These are phyloP conservation scores for Xylaria flabelliformis DNA, from an alignment of 495 filamentous ascomycete genomes.

Conservation along the genomic window DNA sequence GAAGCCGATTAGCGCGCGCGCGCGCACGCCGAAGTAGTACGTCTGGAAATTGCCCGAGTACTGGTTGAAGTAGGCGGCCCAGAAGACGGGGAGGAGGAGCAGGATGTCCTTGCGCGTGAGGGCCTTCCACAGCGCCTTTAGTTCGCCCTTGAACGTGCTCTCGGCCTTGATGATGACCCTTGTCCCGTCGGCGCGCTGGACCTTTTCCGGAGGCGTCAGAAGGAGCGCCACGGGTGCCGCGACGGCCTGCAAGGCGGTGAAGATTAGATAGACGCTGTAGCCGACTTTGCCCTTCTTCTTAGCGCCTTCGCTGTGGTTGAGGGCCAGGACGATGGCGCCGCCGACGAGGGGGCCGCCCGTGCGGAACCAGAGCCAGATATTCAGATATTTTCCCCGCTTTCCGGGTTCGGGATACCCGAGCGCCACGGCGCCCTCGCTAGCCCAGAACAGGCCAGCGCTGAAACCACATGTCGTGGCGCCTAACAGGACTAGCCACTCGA, in stretches of 20 bases:
- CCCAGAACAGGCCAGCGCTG: conserved; percentile 63
- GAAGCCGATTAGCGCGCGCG: conserved; percentile 59
- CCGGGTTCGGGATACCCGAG: conserved; percentile 62
- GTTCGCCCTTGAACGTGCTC: conserved; percentile 53
- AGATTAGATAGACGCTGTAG: conserved; percentile 59
- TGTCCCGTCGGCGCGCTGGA: conserved; percentile 58
- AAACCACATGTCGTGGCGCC: conserved; percentile 63
- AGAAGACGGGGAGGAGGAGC: conserved; percentile 60
- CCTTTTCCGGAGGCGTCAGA: conserved; percentile 59
- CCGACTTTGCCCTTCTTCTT: conserved; percentile 59
- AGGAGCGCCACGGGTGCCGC: conserved; percentile 60
- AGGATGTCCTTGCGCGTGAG: conserved; percentile 56
- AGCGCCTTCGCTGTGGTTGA: conserved; percentile 52
- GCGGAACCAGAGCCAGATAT: conserved; percentile 64
- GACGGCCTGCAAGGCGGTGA: conserved; percentile 60
- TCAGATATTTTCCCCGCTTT: conserved; percentile 60
- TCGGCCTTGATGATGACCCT: conserved; percentile 46
- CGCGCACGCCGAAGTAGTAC: conserved; percentile 64
- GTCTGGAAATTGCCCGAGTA: conserved; percentile 66
- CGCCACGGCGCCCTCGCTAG: conserved; percentile 63
- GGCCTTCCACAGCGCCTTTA: conserved; percentile 54
- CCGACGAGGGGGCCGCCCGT: conserved; percentile 64
- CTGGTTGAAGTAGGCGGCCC: conserved; percentile 64
- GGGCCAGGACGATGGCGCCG: conserved; percentile 60
- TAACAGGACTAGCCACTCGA: conserved; percentile 63